These are phyloP conservation scores for Globisporangium orthogonon DNA, from an alignment of 352 stramenopile species.

Conservation along the genomic window DNA sequence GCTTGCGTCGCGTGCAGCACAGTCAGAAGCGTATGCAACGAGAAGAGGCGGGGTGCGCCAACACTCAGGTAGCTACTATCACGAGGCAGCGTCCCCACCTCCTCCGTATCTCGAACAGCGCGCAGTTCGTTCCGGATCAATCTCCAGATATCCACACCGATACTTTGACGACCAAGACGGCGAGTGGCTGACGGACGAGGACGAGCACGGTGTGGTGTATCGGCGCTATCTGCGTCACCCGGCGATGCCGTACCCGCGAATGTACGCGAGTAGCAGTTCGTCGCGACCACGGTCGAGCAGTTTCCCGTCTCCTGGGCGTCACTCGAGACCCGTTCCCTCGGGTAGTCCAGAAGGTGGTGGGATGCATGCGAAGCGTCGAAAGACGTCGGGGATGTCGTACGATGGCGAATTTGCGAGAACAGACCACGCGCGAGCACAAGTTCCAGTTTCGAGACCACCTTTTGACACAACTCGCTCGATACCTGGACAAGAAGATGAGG, in stretches of 20 bases:
- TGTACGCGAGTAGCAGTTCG: not conserved
- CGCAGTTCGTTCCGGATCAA: not conserved
- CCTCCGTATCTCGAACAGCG: slow-evolving; percentile 4
- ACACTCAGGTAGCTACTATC: not conserved
- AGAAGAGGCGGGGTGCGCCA: not conserved
- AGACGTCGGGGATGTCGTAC: slow-evolving; percentile 3
- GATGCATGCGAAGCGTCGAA: slow-evolving; percentile 6
- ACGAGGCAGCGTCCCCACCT: slow-evolving; percentile 1
- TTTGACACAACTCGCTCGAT: not conserved
- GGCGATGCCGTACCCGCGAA: slow-evolving; percentile 1
- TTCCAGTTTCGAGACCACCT: not conserved
- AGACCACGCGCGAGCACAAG: not conserved
- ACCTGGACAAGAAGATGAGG: not conserved
- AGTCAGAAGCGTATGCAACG: slow-evolving; percentile 1
- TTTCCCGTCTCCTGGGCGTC: slow-evolving; percentile 1
- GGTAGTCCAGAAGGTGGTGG: not conserved
- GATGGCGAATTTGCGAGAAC: not conserved
- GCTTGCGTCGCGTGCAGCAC: not conserved
- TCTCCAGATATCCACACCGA: not conserved
- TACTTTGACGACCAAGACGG: slow-evolving; percentile 4
- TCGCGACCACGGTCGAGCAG: slow-evolving; percentile 2
- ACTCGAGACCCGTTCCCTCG: not conserved
- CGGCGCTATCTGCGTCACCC: slow-evolving; percentile 6
- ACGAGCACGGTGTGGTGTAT: slow-evolving; percentile 7
- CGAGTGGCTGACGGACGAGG: slow-evolving; percentile 14